Conservation (phyloP, 805 yeast genomes). For the Starmerella sirachaensis region DNA sequence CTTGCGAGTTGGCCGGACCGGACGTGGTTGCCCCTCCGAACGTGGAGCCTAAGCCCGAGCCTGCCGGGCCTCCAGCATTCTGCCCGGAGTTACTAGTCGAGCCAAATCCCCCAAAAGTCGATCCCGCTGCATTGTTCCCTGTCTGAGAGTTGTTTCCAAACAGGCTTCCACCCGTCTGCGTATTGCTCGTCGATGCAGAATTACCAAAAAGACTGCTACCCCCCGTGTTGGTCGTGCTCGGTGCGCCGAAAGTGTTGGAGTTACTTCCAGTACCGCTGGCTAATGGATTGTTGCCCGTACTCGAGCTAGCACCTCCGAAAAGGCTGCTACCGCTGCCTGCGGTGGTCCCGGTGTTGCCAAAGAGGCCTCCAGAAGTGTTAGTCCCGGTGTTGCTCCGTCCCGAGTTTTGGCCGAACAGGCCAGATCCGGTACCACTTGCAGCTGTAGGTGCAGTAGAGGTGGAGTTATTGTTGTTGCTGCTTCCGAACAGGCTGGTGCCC, state of each 20-base stretch:
- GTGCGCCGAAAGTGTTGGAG: neutral
- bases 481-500: neutral
- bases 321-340: neutral
- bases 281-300: neutral
- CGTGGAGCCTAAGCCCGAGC: neutral
- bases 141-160: conserved; percentile 6
- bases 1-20: no score
- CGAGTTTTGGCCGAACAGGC: no score
- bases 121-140: neutral
- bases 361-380: conserved; percentile 1
- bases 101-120: conserved; percentile 2
- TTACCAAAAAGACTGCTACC: neutral
- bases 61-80: neutral
- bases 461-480: neutral
- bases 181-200: neutral
- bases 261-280: neutral
- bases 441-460: neutral
- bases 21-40: neutral
- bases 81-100: conserved; percentile 2
- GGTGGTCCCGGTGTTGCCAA: neutral
- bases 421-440: neutral
- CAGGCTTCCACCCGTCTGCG: conserved; percentile 5
- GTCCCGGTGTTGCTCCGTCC: no score
- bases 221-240: neutral
- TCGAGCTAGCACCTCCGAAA: conserved; percentile 1